Conservation (phyloP, 345 rosid species). For the Eucalyptus decipiens region DNA sequence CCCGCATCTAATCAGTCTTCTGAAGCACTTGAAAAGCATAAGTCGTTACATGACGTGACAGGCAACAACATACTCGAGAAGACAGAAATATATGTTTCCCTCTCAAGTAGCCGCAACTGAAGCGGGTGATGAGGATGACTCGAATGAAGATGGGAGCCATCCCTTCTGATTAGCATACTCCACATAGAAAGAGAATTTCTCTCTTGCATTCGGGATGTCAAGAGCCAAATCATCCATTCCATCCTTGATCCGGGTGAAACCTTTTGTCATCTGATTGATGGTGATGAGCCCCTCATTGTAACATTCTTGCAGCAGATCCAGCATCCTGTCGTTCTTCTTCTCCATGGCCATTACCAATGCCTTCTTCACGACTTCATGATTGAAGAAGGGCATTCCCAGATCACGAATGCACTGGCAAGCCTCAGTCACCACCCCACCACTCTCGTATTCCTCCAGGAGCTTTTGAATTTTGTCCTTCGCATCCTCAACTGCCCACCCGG, state of each 20-base stretch:
- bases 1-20: conserved; percentile 18
- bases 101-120: conserved; percentile 27
- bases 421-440: conserved; percentile 80
- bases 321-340: conserved; percentile 85
- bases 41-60: neutral
- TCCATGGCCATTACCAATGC: conserved; percentile 99
- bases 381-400: conserved; percentile 93
- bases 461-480: conserved; percentile 97
- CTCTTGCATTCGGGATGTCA: conserved; percentile 86
- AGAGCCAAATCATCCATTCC: conserved; percentile 94
- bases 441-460: conserved; percentile 88
- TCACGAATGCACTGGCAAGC: conserved; percentile 98
- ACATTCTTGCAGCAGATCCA: conserved; percentile 81
- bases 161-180: conserved; percentile 68
- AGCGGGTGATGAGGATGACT: conserved; percentile 1
- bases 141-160: conserved; percentile 63
- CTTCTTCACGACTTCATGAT: conserved; percentile 98
- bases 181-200: conserved; percentile 59
- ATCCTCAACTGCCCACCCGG: conserved; percentile 98
- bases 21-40: neutral
- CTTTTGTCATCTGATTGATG: conserved; percentile 86
- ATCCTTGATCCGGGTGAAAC: conserved; percentile 75
- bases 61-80: conserved; percentile 21
- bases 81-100: neutral
- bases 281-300: conserved; percentile 88